Evolutionary conservation across 139 green algal genomes (phyloP), one percentile per base, ranked within the genome.

Genomic region (Dunaliella primolecta): DNA sequence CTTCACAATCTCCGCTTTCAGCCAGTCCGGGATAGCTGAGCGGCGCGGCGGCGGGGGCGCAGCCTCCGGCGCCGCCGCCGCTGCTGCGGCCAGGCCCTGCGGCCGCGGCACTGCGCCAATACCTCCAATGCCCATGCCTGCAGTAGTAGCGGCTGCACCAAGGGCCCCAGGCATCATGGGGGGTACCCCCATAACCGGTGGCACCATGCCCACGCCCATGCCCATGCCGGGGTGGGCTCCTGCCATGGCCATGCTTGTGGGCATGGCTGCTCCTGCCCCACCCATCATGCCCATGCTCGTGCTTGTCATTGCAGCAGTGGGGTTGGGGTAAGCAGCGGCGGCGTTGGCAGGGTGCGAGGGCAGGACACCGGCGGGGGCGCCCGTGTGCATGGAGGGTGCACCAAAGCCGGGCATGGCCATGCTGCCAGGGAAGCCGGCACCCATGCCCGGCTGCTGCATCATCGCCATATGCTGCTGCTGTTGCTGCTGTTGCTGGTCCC

Each of bases 1-100:
- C 85, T 86, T 88, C 11, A 89, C 35, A 30, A 93, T 86, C 84
- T 89, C 88, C 77, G 87, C 81, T 33, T 84, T 81, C 35, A 93
- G 86, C 89, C 89, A 93, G 3, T 84, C 80, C 0, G 89, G 89
- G 56, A 93, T 86, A 34, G 84, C 80, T 36, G 78, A 81, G 70
- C 86, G 86, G 0, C 55, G 38, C 31, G 72, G 11, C 35, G 24
- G 46, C 46, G 75, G 1, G n/a, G n/a, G n/a, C n/a, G n/a, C n/a
- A n/a, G n/a, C n/a, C n/a, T n/a, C n/a, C n/a, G n/a, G n/a, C 46
- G 46, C 46, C 46, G 7, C 46, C 46, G 46, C 46, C 46, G 7
- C 7, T 64, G 7, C 46, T 64, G 46, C 46, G 15, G 46, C 7
- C 46, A 64, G 7, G 7, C 15, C 7, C 46, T 64, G 46, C 46